A percentile compares a stretch with the other conserved stretches of the same genome.
Evolutionary conservation across 2,329 filamentous ascomycete genomes (phyloP).

Genomic region (Pyrenochaeta sp.): DNA sequence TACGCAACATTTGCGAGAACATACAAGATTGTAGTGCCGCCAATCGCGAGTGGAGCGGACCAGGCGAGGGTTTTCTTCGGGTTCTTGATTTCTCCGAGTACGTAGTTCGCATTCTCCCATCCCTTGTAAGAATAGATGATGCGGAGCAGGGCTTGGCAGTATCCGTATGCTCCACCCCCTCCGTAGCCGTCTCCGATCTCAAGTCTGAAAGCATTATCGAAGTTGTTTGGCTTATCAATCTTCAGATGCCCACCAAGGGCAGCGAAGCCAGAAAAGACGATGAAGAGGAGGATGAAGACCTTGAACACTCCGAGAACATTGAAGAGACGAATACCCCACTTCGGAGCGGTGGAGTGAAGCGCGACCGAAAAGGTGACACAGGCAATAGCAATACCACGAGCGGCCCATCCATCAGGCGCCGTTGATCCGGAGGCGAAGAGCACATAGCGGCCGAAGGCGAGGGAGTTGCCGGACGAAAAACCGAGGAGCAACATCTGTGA

Average conservation of each 20-base stretch:
- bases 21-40: slow-evolving; percentile 67
- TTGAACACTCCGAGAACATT: slow-evolving; percentile 70
- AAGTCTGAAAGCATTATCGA: slow-evolving; percentile 65
- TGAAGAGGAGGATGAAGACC: slow-evolving; percentile 66
- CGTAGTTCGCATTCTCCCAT: slow-evolving; percentile 72
- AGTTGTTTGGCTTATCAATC: slow-evolving; percentile 63
- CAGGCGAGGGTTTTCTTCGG: slow-evolving; percentile 64
- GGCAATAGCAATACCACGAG: slow-evolving; percentile 61
- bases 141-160: slow-evolving; percentile 66
- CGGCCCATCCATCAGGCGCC: slow-evolving; percentile 63
- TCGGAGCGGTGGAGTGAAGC: slow-evolving; percentile 63
- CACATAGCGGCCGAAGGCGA: slow-evolving; percentile 67
- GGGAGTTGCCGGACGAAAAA: slow-evolving; percentile 66
- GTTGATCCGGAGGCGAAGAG: slow-evolving; percentile 62
- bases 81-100: slow-evolving; percentile 65
- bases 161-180: slow-evolving; percentile 49
- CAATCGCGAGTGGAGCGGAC: slow-evolving; percentile 67
- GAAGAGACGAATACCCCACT: slow-evolving; percentile 67
- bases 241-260: slow-evolving; percentile 44
- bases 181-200: slow-evolving; percentile 43
- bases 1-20: slow-evolving; percentile 72
- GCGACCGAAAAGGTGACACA: slow-evolving; percentile 62
- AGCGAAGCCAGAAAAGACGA: slow-evolving; percentile 65
- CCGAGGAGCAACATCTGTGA: slow-evolving; percentile 69
- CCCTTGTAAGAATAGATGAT: slow-evolving; percentile 70